Base-by-base conservation (phyloP, 2,329 filamentous ascomycete genomes). In the Pestalotiopsis sp. region DNA sequence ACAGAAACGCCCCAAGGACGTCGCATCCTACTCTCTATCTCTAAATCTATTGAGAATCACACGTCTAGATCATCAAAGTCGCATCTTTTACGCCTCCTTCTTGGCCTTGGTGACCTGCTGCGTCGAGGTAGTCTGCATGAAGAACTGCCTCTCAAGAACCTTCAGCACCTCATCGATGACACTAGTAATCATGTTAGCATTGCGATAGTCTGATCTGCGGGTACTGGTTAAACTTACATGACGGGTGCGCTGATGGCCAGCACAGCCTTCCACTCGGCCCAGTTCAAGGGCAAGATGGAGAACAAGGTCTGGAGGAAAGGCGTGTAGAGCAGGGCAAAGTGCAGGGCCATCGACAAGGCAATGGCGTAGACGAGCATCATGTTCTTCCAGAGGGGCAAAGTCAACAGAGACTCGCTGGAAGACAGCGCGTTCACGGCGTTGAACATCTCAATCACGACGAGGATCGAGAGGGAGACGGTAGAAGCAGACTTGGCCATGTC, bases 381-480 rank as follows among this genome's bases (percentile, higher is more conserved):
- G 84, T 99, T 99, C 78, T 95, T 90, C 95, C 95, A 98, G n/a
- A 99, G 85, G 11, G 95, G 95, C 71, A 99, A 88, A 2, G 95
- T 98, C 68, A 99, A 82, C 13, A 99, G 90, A 17, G 93, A 97
- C 82, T 99, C 96, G 80, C 93, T 97, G 0, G 94, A 97, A 1
- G 94, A 98, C 39, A 99, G 88, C 0, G 95, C 96, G 79, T 99
- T 99, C 92, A 98, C 95, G 75, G 96, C 96, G 82, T 99, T 99
- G 79, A 99, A 89, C 96, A 99, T 99, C 84, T 99, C 96, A 77
- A 99, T 98, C 70, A 98, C 94, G 60, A 99, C 96, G 20, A 99
- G 87, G 76, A 92, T 92, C 3, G 93, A 97, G 70, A 99, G 87
- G 6, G 94, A 98, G 36, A 99, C 91, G 1, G 96, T 99, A 23